Conservation (phyloP, 768 basidiomycete genomes). For the Boletus rubescentipes region DNA sequence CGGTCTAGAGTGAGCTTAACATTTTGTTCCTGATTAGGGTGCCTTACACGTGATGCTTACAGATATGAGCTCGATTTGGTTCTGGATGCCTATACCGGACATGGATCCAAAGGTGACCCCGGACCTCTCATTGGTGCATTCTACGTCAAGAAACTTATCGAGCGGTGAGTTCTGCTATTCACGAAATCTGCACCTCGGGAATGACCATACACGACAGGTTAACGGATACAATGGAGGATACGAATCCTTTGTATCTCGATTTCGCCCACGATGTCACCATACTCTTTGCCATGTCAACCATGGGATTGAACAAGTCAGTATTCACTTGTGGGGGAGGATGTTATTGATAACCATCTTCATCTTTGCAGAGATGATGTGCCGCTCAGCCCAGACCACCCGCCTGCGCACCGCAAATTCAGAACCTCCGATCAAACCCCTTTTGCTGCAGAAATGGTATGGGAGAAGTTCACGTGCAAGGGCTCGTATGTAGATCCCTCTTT, state of each 20-base stretch:
- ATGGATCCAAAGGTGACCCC: slow-evolving; percentile 26
- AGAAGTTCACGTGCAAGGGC: slow-evolving; percentile 38
- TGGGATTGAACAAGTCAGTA: slow-evolving; percentile 37
- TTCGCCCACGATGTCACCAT: slow-evolving; percentile 43
- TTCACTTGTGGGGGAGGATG: not conserved
- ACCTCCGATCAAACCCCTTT: slow-evolving; percentile 41
- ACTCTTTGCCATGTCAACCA: slow-evolving; percentile 36
- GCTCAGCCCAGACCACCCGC: slow-evolving; percentile 29
- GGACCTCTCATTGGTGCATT: slow-evolving; percentile 38
- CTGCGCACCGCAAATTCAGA: slow-evolving; percentile 33
- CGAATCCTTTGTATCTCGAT: slow-evolving; percentile 37
- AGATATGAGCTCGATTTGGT: slow-evolving; percentile 40
- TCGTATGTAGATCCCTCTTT: slow-evolving; percentile 23
- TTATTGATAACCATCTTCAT: not conserved
- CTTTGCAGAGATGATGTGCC: slow-evolving; percentile 31
- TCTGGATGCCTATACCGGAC: slow-evolving; percentile 36
- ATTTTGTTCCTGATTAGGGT: not conserved
- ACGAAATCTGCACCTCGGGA: not conserved
- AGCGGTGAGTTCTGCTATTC: slow-evolving; percentile 24
- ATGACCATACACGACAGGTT: slow-evolving; percentile 21
- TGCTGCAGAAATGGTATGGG: slow-evolving; percentile 44
- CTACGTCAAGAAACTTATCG: slow-evolving; percentile 39
- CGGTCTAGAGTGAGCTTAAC: slow-evolving; percentile 36
- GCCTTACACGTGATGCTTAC: not conserved
- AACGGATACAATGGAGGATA: slow-evolving; percentile 31